A percentile compares a stretch with the other conserved stretches of the same genome.
Conservation (phyloP, 257 asterid species). For the Ajuga chamaepitys region DNA sequence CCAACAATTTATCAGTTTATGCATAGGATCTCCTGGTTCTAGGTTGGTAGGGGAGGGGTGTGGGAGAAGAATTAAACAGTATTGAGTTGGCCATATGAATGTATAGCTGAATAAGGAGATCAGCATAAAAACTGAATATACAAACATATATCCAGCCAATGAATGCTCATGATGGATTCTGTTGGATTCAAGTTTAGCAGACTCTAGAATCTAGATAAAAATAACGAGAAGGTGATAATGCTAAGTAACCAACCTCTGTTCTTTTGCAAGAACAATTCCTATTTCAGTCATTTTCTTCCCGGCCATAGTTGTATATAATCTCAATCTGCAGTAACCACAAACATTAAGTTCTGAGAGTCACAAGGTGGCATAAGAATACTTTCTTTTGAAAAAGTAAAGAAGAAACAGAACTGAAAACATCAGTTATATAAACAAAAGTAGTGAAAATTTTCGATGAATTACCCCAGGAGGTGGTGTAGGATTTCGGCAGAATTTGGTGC, state of each 20-base stretch:
- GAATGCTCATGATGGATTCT: neutral
- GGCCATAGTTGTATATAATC: constrained; percentile 75
- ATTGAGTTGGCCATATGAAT: too few species aligned
- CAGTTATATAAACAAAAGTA: neutral
- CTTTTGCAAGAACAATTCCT: constrained; percentile 18
- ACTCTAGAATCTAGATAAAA: neutral
- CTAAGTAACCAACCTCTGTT: constrained; percentile 21
- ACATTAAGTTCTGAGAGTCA: neutral
- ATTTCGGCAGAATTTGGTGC: constrained; percentile 86
- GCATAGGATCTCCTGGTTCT: neutral
- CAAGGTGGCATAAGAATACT: neutral
- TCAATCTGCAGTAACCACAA: constrained; percentile 55
- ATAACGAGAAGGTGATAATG: neutral
- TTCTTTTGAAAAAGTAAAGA: neutral
- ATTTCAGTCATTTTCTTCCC: constrained; percentile 53
- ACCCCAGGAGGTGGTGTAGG: constrained; percentile 94
- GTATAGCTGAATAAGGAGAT: too few species aligned
- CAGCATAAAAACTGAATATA: neutral
- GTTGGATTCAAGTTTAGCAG: neutral
- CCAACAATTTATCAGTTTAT: neutral
- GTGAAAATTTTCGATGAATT: constrained; percentile 14
- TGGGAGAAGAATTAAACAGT: neutral
- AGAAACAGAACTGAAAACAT: neutral
- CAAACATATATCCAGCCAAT: neutral
- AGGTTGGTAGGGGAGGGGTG: neutral